Percentiles rank a stretch among this genome's conserved stretches.
These are phyloP conservation scores for Agrocybe praecox DNA, from an alignment of 768 basidiomycete species.

Conservation along the genomic window DNA sequence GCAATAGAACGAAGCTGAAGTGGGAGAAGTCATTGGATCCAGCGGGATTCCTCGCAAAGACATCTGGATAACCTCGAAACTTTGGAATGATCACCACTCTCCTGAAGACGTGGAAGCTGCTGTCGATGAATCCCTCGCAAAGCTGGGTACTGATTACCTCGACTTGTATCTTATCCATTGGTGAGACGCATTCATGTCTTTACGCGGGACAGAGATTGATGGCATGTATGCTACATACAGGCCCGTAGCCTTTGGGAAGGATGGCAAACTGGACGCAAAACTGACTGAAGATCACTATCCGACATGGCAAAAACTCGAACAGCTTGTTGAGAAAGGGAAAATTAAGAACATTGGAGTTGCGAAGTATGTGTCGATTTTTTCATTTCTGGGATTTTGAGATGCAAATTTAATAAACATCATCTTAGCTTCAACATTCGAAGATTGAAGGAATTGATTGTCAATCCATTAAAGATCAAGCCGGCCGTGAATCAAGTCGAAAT, in stretches of 20 bases:
- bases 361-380: slow-evolving; percentile 66
- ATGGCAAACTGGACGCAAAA: slow-evolving; percentile 38
- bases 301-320: slow-evolving; percentile 84
- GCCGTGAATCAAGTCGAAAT: slow-evolving; percentile 83
- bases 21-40: too few relatives aligned
- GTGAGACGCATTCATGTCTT: too few relatives aligned
- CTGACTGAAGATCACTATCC: slow-evolving; percentile 74
- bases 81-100: slow-evolving; percentile 79
- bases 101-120: slow-evolving; percentile 71
- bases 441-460: slow-evolving; percentile 63
- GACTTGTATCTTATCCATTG: slow-evolving; percentile 86
- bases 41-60: too few relatives aligned
- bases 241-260: slow-evolving; percentile 69
- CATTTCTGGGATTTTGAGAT: too few relatives aligned
- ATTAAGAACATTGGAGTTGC: slow-evolving; percentile 80
- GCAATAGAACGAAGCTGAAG: too few relatives aligned
- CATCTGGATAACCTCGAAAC: slow-evolving; percentile 77
- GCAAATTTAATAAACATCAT: too few relatives aligned
- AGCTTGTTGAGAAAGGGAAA: slow-evolving; percentile 77
- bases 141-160: slow-evolving; percentile 69
- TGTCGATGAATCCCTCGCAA: slow-evolving; percentile 65
- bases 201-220: slow-evolving; percentile 12
- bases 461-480: slow-evolving; percentile 58
- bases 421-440: slow-evolving; percentile 34
- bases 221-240: slow-evolving; percentile 29